Conservation (phyloP, 2,329 filamentous ascomycete species). For the Aspergillus awamori region DNA sequence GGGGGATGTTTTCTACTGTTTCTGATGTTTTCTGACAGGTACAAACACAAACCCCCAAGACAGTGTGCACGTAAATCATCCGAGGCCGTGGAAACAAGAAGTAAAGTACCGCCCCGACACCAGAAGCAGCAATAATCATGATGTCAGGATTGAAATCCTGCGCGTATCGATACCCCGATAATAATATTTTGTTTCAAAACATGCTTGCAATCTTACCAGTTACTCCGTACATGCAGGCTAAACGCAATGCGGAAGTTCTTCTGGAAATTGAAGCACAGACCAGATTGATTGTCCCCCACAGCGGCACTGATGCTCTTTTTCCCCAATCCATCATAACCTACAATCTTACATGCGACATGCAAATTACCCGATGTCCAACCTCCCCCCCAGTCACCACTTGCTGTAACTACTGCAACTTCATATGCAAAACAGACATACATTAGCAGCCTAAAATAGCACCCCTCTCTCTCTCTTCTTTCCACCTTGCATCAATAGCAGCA, state of each 20-base stretch:
- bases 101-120: not conserved
- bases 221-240: no score
- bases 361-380: no score
- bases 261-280: no score
- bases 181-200: no score
- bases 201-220: no score
- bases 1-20: not conserved
- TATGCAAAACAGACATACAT: not conserved
- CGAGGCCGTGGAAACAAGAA: not conserved
- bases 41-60: not conserved
- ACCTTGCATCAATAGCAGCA: not conserved
- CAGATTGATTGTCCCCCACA: no score
- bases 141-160: constrained; percentile 10
- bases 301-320: no score
- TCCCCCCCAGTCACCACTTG: no score
- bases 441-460: not conserved
- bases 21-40: not conserved
- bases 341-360: no score
- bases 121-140: constrained; percentile 1
- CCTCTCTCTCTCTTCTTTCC: not conserved
- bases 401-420: no score
- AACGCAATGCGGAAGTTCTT: no score
- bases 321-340: no score
- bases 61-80: not conserved
- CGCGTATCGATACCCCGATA: not conserved